Conservation (phyloP, 2,329 filamentous ascomycete species). For the Parascedosporium putredinis region DNA sequence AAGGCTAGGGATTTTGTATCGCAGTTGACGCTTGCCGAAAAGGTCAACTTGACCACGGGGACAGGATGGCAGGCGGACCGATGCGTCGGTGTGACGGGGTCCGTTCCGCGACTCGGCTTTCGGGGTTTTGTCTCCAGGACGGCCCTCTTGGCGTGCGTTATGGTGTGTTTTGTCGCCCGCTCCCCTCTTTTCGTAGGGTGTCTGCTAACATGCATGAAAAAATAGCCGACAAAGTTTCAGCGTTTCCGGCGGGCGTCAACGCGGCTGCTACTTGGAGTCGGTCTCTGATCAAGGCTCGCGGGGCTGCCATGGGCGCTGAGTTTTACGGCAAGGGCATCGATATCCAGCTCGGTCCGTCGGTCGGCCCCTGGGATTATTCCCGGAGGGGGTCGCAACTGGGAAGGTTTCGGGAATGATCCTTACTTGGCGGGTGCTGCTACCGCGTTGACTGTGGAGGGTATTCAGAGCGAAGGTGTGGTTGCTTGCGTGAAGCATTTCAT, state of each 20-base stretch:
- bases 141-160: conserved; percentile 5
- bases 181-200: not conserved
- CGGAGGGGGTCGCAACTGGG: conserved; percentile 56
- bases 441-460: conserved; percentile 55
- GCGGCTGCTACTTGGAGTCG: conserved; percentile 15
- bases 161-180: no score
- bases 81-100: conserved; percentile 4
- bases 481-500: conserved; percentile 44
- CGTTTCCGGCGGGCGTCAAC: conserved; percentile 7
- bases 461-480: conserved; percentile 58
- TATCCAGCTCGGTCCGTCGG: conserved; percentile 51
- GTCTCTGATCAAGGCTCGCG: conserved; percentile 53
- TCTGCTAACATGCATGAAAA: not conserved
- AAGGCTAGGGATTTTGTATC: conserved; percentile 4
- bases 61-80: conserved; percentile 3
- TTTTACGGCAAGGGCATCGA: conserved; percentile 65
- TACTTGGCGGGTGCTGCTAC: conserved; percentile 56
- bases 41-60: conserved; percentile 6
- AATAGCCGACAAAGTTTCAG: conserved; percentile 3
- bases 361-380: conserved; percentile 55
- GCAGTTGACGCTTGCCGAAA: conserved; percentile 6
- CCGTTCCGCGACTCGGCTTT: conserved; percentile 6
- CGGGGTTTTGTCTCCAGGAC: conserved; percentile 7
- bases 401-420: conserved; percentile 52
- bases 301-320: conserved; percentile 61